A percentile compares a stretch with the other conserved stretches of the same genome.
Conservation (phyloP, 2,329 filamentous ascomycete genomes). For the Fusarium compactum region DNA sequence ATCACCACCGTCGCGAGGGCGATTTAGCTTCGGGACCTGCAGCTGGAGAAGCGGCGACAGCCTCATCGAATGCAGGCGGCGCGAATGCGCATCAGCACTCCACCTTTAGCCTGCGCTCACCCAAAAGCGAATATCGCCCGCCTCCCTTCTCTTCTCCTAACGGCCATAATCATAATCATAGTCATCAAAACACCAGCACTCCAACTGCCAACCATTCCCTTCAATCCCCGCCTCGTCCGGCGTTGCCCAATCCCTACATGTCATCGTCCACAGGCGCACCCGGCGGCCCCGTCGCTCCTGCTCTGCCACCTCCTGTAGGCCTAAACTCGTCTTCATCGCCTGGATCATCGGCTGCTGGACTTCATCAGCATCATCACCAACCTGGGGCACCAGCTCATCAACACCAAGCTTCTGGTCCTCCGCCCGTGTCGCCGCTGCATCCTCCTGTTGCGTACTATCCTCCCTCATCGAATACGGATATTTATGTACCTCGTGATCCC, state of each 20-base stretch:
- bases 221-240: constrained; percentile 50
- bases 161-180: constrained; percentile 46
- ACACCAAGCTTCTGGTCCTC: constrained; percentile 42
- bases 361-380: constrained; percentile 47
- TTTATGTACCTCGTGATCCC: constrained; percentile 53
- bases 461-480: constrained; percentile 45
- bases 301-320: constrained; percentile 49
- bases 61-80: constrained; percentile 42
- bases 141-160: constrained; percentile 49
- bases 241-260: constrained; percentile 53
- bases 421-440: constrained; percentile 59
- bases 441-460: constrained; percentile 58
- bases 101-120: constrained; percentile 63
- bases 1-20: constrained; percentile 59
- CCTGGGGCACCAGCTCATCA: constrained; percentile 41
- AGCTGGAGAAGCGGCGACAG: constrained; percentile 38
- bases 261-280: constrained; percentile 50
- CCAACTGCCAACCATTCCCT: constrained; percentile 47
- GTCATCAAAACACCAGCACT: constrained; percentile 46
- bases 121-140: constrained; percentile 57
- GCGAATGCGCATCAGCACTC: constrained; percentile 56
- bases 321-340: constrained; percentile 43
- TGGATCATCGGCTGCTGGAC: constrained; percentile 29
- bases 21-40: constrained; percentile 34
- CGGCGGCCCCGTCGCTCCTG: constrained; percentile 49